Conservation (phyloP, 306 rosid species). For the Myrica gale region DNA sequence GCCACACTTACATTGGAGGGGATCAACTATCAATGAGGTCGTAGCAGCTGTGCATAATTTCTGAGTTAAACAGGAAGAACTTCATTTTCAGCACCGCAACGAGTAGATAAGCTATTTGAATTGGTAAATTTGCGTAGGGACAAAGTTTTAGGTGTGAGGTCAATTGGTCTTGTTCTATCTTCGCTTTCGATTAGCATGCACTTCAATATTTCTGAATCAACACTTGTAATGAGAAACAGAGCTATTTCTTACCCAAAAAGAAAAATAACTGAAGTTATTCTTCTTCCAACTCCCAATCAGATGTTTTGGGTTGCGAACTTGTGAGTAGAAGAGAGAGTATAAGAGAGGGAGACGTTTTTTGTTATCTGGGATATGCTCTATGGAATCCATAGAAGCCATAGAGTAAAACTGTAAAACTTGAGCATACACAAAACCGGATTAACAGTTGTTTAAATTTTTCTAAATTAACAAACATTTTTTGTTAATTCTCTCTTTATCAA, state of each 20-base stretch:
- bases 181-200: background rate
- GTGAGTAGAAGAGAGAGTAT: background rate
- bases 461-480: no score
- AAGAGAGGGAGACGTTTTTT: background rate
- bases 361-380: no score
- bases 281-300: background rate
- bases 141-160: background rate
- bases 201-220: background rate
- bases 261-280: background rate
- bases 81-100: background rate
- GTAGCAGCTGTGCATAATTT: background rate
- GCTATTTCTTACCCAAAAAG: background rate
- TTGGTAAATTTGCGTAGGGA: background rate
- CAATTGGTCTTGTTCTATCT: background rate
- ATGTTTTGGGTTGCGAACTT: background rate
- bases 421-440: no score
- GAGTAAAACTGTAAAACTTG: no score
- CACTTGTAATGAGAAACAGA: no score
- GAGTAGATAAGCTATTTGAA: background rate
- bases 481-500: no score
- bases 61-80: background rate
- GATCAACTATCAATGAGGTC: background rate
- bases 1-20: no score
- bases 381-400: no score
- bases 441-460: no score